Percentiles rank a stretch among this genome's conserved stretches.
Conservation (phyloP, 2,329 filamentous ascomycete genomes). For the Paracamarosporium sp. region DNA sequence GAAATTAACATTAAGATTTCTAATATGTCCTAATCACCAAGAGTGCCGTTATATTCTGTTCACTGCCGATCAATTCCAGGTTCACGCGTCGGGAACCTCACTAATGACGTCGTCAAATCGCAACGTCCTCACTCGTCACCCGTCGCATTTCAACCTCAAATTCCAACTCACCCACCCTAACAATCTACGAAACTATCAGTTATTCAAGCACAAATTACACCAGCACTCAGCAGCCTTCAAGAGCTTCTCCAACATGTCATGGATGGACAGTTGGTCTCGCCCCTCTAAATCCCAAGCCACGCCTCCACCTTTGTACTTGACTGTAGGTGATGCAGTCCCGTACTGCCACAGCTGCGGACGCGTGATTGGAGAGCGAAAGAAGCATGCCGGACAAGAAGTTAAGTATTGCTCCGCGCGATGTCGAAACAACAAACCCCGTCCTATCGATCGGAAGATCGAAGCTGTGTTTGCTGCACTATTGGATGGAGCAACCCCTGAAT, state of each 20-base stretch:
- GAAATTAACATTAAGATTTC: not conserved
- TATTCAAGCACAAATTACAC: not conserved
- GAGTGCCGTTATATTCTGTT: not conserved
- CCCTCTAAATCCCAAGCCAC: constrained; percentile 49
- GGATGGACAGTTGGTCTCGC: constrained; percentile 59
- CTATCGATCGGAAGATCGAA: constrained; percentile 61
- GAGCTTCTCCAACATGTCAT: constrained; percentile 47
- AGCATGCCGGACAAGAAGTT: constrained; percentile 39
- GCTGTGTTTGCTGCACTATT: constrained; percentile 53
- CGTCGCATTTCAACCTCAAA: not conserved
- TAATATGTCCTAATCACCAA: too few relatives aligned
- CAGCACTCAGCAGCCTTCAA: not conserved
- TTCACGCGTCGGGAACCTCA: not conserved
- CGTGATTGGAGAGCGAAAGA: constrained; percentile 56
- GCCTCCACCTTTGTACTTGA: constrained; percentile 63
- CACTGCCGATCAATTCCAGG: not conserved
- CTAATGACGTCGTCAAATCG: not conserved
- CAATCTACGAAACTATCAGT: not conserved
- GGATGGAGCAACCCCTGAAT: constrained; percentile 41
- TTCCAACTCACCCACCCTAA: not conserved
- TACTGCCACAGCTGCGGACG: constrained; percentile 66
- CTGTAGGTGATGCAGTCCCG: constrained; percentile 54
- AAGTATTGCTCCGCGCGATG: constrained; percentile 67
- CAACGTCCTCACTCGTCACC: not conserved
- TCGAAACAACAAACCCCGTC: constrained; percentile 58